Evolutionary conservation across 768 basidiomycete genomes (phyloP), one percentile per base, ranked within the genome.

Genomic region (Naganishia friedmannii): DNA sequence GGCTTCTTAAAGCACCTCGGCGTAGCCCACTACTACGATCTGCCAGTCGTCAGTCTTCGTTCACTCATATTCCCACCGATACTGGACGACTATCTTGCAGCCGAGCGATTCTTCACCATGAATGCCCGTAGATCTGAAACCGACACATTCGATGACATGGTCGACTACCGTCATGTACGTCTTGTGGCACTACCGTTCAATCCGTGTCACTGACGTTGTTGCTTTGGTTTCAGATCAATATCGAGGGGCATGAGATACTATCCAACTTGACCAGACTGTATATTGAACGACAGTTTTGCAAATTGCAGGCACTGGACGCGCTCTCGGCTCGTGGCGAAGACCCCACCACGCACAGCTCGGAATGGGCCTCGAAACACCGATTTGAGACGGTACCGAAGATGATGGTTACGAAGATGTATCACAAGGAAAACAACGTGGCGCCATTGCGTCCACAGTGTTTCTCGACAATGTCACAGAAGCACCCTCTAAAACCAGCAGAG

Each of bases 21-120:
- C 32, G 29, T 80, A 19, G 67, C 76, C 8, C 73, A 80, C 53
- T 81, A 71, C 65, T 81, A 81, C 69, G 79, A 79, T 54, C 56
- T 78, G n/a, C 77, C 78, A 8, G 73, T 72, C 8, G 39, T 79
- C 13, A 77, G 72, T 23, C 21, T 79, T 23, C 73, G 78, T 23
- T 78, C 77, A 60, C 65, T 73, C 0, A 42, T 77, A n/a, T 55
- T 79, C 21, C 78, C 74, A 3, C 37, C 75, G 10, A 66, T 74
- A 8, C 37, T 78, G 57, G 57, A 63, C 6, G 72, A 77, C 51
- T 51, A 65, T 26, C 57, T 54, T 66, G 19, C 32, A 26, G 54
- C 42, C 17, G 67, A 42, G 57, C 53, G 32, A 28, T 68, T 55
- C 54, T 68, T 53, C 54, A 23, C 37, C 54, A 39, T 39, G 34